A percentile compares a stretch with the other conserved stretches of the same genome.
phyloP scores from a whole-genome alignment of 345 rosid species.

The Arabis hirsuta region DNA sequence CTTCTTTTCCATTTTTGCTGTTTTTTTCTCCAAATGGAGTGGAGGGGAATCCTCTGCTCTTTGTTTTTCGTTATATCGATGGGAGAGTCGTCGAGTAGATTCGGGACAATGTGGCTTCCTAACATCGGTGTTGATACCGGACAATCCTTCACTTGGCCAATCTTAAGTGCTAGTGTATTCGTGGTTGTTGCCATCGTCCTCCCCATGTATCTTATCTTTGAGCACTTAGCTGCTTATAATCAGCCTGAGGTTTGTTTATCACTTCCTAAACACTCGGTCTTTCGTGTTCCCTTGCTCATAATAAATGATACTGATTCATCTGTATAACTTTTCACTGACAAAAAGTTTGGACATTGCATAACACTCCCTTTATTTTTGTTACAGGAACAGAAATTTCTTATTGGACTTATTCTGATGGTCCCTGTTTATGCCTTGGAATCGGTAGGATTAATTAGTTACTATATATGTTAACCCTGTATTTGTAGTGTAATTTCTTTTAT shows the following conservation, averaged over 20 bases:
- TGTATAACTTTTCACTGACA: neutral
- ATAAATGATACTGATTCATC: neutral
- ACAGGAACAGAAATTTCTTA: slow-evolving; percentile 98
- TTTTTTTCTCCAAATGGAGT: slow-evolving; percentile 55
- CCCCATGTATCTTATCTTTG: slow-evolving; percentile 85
- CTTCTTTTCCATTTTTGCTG: neutral
- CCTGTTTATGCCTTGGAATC: slow-evolving; percentile 96
- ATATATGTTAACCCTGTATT: neutral
- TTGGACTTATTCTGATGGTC: slow-evolving; percentile 96
- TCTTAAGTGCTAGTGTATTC: slow-evolving; percentile 85
- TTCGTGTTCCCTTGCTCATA: neutral
- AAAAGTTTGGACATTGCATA: neutral
- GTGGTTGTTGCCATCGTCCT: slow-evolving; percentile 77
- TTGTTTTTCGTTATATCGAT: slow-evolving; percentile 58
- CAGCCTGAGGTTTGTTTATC: slow-evolving; percentile 84
- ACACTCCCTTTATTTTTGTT: slow-evolving; percentile 31
- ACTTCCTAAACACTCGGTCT: neutral
- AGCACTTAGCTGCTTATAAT: slow-evolving; percentile 91
- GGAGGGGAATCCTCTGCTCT: slow-evolving; percentile 56
- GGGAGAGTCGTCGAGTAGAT: slow-evolving; percentile 63
- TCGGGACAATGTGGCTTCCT: slow-evolving; percentile 51
- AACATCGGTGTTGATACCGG: slow-evolving; percentile 52
- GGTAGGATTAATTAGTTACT: slow-evolving; percentile 53
- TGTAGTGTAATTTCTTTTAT: neutral
- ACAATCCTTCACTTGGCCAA: slow-evolving; percentile 67